Conservation (phyloP, 129 eudicot species). For the Cynara cardunculus region DNA sequence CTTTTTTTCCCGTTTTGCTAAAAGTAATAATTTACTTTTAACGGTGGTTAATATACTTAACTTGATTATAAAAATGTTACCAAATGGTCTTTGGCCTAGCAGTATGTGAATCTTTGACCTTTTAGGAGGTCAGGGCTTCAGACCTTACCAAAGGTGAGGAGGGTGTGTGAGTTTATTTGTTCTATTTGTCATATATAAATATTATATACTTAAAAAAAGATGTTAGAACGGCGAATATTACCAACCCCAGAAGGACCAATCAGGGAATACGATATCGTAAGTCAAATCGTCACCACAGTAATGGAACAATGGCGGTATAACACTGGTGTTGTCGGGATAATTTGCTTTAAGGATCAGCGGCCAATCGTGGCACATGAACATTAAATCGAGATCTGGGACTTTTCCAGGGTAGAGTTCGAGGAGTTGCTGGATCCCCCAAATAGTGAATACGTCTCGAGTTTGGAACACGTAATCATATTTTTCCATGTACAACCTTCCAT, state of each 20-base stretch:
- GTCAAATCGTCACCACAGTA: conserved; percentile 69
- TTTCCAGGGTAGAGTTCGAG: conserved; percentile 68
- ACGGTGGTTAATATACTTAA: no score
- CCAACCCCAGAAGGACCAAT: conserved; percentile 99
- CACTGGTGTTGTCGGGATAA: conserved; percentile 14
- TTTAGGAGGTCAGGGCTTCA: no score
- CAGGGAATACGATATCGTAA: conserved; percentile 82
- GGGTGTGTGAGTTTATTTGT: no score
- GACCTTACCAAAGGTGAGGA: no score
- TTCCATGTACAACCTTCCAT: conserved; percentile 58
- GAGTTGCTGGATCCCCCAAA: conserved; percentile 89
- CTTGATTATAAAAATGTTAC: not conserved
- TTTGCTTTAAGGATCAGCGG: conserved; percentile 38
- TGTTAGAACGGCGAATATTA: conserved; percentile 25
- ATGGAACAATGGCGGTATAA: conserved; percentile 70
- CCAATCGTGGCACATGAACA: conserved; percentile 74
- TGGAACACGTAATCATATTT: conserved; percentile 59
- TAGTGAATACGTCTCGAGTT: conserved; percentile 68
- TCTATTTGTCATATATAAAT: no score
- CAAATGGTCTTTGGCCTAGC: no score
- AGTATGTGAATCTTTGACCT: no score
- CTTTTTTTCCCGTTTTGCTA: no score
- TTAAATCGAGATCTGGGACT: conserved; percentile 70
- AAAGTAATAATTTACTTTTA: no score
- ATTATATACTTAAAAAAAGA: no score